Evolutionary conservation across 257 asterid genomes (phyloP).

Genomic region (Buddleja alternifolia): DNA sequence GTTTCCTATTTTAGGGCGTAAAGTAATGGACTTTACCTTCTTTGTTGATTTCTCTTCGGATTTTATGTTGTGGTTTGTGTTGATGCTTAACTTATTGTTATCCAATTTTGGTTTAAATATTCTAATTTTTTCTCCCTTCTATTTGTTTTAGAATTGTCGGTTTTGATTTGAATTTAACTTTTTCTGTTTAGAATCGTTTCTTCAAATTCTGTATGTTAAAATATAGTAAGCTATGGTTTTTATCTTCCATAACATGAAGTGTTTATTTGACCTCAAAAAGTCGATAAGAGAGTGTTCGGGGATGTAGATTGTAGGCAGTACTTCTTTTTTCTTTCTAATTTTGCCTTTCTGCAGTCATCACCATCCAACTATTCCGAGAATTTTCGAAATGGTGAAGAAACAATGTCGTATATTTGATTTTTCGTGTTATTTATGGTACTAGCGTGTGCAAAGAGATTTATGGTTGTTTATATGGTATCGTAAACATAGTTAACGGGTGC

Average conservation of each 20-base stretch:
- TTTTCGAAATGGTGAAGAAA: neutral
- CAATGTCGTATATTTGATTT: neutral
- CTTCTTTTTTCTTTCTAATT: neutral
- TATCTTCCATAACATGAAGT: neutral
- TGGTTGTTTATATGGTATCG: neutral
- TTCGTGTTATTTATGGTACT: neutral
- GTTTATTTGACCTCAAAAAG: neutral
- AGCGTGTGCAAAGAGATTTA: neutral
- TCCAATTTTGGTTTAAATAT: neutral
- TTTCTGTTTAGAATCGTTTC: neutral
- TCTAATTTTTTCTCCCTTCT: neutral
- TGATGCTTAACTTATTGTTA: neutral
- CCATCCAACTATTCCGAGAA: neutral
- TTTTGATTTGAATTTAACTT: slow-evolving; percentile 1
- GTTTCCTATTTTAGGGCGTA: neutral
- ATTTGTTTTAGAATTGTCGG: neutral
- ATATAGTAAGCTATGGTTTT: neutral
- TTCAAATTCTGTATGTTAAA: neutral
- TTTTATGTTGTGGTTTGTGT: slow-evolving; percentile 1
- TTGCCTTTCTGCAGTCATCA: neutral
- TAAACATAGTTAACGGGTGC: neutral
- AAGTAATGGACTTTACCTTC: neutral
- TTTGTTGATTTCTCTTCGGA: neutral
- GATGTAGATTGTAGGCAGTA: neutral
- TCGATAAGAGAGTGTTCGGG: neutral